These are phyloP conservation scores for Aspergillus sp. DNA, from an alignment of 2,329 filamentous ascomycete species.

Conservation along the genomic window DNA sequence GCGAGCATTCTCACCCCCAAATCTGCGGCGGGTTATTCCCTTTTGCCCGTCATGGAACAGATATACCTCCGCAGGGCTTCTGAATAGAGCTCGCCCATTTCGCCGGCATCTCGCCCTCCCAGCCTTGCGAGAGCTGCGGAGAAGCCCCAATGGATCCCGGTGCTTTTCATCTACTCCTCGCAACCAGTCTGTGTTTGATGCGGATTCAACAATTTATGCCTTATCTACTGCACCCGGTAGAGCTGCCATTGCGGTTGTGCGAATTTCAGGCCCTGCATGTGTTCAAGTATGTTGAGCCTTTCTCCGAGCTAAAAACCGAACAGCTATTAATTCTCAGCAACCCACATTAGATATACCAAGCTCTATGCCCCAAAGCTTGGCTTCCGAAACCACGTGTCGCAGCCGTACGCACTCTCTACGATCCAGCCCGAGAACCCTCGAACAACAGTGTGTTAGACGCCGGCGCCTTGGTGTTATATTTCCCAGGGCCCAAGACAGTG, in stretches of 20 bases:
- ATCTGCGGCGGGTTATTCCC: slow-evolving; percentile 20
- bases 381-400: slow-evolving; percentile 61
- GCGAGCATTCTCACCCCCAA: slow-evolving; percentile 19
- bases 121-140: not conserved
- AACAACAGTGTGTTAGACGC: slow-evolving; percentile 60
- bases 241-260: slow-evolving; percentile 85
- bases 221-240: slow-evolving; percentile 80
- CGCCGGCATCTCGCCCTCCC: not conserved
- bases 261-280: slow-evolving; percentile 77
- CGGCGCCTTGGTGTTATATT: slow-evolving; percentile 74
- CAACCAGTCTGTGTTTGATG: slow-evolving; percentile 16
- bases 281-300: slow-evolving; percentile 48
- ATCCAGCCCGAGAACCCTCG: slow-evolving; percentile 43
- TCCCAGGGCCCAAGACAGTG: slow-evolving; percentile 73
- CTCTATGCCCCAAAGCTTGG: slow-evolving; percentile 53
- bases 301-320: not conserved
- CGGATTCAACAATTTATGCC: slow-evolving; percentile 73
- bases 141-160: slow-evolving; percentile 5
- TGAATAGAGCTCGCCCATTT: slow-evolving; percentile 8
- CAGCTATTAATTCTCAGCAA: no score
- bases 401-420: slow-evolving; percentile 67
- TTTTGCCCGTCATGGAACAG: slow-evolving; percentile 19
- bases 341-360: slow-evolving; percentile 55
- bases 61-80: slow-evolving; percentile 1
- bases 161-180: slow-evolving; percentile 17